Evolutionary conservation across 2,329 filamentous ascomycete genomes (phyloP), one percentile per base, ranked within the genome.

Genomic region (Uncinocarpus reesii): DNA sequence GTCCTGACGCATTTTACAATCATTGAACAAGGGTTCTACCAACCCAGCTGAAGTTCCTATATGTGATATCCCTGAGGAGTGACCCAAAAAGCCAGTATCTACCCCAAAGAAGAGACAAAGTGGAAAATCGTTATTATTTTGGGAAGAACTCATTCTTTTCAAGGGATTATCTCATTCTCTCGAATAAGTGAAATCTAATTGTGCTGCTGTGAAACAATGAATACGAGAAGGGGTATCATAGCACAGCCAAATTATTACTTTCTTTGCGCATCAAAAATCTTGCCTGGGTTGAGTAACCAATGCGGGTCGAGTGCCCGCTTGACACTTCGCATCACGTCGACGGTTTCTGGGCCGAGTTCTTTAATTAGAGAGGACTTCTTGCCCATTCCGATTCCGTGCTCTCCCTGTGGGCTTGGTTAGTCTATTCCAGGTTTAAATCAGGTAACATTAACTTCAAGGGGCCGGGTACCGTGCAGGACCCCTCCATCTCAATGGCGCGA

Each of bases 231-330:
- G 6, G 4, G 4, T 3, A 18, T 18, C 13, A 32, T 16, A 10
- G 15, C 24, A 20, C n/a, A 26, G 21, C 29, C 21, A 10, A 18
- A 4, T 29, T n/a, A 40, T 37, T 44, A 29, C 26, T 26, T 36
- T 29, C 47, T 37, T 26, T 34, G 56, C 47, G 78, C 70, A 55
- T 93, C 84, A 66, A 94, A 88, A 54, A 95, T 90, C 71, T 94
- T 94, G 1, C 87, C 87, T 0, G 88, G 88, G 57, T 95, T 95
- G 78, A 95, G 78, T 49, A 95, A 78, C 85, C 88, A 93, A 42
- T 81, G 67, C 1, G 88, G 88, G 69, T 95, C 88, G 40, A 95
- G 70, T 7, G 86, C 79, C n/a, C 71, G 65, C 68, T 95, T 95
- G 63, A 95, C 80, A 53, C 77, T 80, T 60, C 79, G 82, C 88